These are phyloP conservation scores for Debaryomyces fabryi DNA, from an alignment of 1,139 yeast species.

Conservation along the genomic window DNA sequence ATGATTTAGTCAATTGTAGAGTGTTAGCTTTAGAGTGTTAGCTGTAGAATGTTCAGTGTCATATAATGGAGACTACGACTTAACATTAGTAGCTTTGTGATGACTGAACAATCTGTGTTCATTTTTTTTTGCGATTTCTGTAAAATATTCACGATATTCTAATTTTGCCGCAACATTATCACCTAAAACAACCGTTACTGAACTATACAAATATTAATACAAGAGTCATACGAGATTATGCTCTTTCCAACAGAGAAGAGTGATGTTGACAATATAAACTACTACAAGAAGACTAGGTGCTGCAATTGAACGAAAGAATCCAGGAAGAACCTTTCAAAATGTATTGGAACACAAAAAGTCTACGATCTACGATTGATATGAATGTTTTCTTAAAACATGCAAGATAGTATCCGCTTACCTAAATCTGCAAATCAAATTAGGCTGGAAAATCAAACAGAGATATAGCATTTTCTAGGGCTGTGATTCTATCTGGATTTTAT, in stretches of 20 bases:
- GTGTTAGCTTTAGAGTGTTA: too few species aligned
- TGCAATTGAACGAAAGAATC: neutral
- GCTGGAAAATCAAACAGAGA: neutral
- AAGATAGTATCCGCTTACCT: neutral
- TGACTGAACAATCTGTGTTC: neutral
- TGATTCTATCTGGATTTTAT: neutral
- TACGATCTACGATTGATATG: neutral
- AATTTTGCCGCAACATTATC: neutral
- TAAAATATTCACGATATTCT: neutral
- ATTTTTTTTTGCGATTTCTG: neutral
- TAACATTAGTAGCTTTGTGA: neutral
- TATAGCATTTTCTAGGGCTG: too few species aligned
- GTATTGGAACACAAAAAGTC: neutral
- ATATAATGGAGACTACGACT: neutral
- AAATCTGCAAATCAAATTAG: neutral
- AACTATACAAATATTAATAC: neutral
- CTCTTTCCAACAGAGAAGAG: neutral
- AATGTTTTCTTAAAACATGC: neutral
- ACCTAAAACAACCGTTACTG: neutral
- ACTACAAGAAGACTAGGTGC: neutral
- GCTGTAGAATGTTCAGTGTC: neutral
- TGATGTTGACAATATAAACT: neutral
- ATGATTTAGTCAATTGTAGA: too few species aligned
- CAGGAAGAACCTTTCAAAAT: neutral
- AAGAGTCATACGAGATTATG: neutral